Base-by-base conservation (phyloP, 331 rosid species). In the Quercus tomentella region DNA sequence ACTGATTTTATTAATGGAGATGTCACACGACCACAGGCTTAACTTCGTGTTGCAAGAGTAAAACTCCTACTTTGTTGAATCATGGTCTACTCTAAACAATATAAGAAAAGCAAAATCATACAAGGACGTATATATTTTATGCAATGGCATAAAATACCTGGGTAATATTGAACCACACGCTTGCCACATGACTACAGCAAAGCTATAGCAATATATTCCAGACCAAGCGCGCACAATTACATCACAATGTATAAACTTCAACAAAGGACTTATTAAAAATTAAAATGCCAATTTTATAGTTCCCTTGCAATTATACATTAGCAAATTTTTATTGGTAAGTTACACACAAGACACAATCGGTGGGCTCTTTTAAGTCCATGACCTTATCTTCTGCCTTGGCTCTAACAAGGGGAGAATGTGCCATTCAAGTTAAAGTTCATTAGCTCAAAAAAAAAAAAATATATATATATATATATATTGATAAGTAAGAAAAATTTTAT, bases 61-160 rank as follows among this genome's bases (percentile, higher is more conserved):
- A 56, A 58, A 56, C 70, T 80, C 85, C 51, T 67, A 73, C 80
- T 68, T 76, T 15, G 41, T 72, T 74, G 80, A 82, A 77, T 82
- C 84, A 76, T 60, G 31, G 67, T 85, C 91, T 80, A 85, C 57
- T 90, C 95, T 93, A 87, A 84, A 86, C 82, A 33, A 85, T 31
- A 62, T 70, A 74, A 54, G 56, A 67, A 2, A 33, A 67, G 62
- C 41, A 25, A 21, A 58, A 28, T 30, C 56, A 23, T 30, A 54
- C 18, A 58, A 20, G 54, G 25, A 67, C 16, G 4, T 45, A 45
- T 45, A 45, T 37, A 62, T 62, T 62, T 2, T 28, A 62, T 14
- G 69, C 18, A 16, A 62, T 28, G 35, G 37, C 7, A 62, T 62
- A 62, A 45, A 26, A 62, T 26, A 62, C 37, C 37, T 26, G 10